A percentile compares a stretch with the other conserved stretches of the same genome.
phyloP scores from a whole-genome alignment of 208 protist genomes.

The Acanthamoeba rhysodes region DNA sequence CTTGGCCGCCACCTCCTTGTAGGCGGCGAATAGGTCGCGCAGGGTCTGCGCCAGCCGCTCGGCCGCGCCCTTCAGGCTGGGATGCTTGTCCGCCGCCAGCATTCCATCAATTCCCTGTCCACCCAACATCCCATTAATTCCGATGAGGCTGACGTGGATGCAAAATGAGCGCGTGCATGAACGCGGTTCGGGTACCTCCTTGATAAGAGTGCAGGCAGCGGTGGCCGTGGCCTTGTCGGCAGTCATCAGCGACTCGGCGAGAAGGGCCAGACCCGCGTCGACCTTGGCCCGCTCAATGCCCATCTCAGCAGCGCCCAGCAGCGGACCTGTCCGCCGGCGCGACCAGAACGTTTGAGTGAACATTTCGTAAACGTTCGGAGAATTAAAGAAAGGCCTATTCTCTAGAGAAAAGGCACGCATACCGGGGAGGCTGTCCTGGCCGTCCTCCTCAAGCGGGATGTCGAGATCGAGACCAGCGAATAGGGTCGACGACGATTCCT shows the following conservation, averaged over 20 bases:
- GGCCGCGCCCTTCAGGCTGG: conserved; percentile 23
- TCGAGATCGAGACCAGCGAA: conserved; percentile 65
- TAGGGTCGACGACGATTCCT: conserved; percentile 52
- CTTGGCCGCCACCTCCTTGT: conserved; percentile 31
- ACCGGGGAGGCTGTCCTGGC: conserved; percentile 32
- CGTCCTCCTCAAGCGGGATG: conserved; percentile 25
- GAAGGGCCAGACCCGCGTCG: background rate
- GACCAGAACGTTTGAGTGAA: background rate
- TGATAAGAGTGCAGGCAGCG: conserved; percentile 18
- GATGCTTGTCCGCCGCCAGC: conserved; percentile 37
- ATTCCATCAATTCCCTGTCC: conserved; percentile 32
- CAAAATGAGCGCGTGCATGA: background rate
- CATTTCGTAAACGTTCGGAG: background rate
- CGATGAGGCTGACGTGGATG: too few relatives aligned
- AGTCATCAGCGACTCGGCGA: background rate
- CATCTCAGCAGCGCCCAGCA: conserved; percentile 13
- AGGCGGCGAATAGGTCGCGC: conserved; percentile 11
- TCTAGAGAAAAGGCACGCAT: background rate
- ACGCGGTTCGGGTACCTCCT: background rate
- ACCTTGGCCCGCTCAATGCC: conserved; percentile 8
- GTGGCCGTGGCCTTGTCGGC: conserved; percentile 12
- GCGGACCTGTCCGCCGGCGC: background rate
- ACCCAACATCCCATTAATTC: too few relatives aligned
- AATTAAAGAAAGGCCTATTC: too few relatives aligned
- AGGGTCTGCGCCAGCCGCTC: conserved; percentile 34